phyloP scores from a whole-genome alignment of 2,329 filamentous ascomycete genomes.

The Reticulascus tulasneorum region DNA sequence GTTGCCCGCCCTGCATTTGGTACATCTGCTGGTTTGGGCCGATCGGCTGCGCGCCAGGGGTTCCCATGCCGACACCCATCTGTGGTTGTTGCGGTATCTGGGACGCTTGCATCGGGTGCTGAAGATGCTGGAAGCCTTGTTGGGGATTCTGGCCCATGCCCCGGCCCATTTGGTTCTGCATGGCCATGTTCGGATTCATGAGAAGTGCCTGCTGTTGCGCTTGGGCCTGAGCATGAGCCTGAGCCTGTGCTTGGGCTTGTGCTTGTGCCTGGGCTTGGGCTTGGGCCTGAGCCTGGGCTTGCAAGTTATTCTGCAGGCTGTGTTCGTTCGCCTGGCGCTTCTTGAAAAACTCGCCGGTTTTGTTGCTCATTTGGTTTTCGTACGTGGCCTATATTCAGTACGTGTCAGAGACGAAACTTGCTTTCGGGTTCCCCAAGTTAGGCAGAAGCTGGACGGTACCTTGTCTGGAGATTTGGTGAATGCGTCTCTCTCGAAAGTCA shows the following conservation, averaged over 20 bases:
- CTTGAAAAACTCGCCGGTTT: constrained; percentile 44
- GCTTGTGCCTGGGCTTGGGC: constrained; percentile 35
- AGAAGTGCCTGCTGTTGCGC: constrained; percentile 40
- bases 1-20: constrained; percentile 31
- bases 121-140: constrained; percentile 54
- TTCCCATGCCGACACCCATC: constrained; percentile 38
- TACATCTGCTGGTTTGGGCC: constrained; percentile 35
- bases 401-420: not conserved
- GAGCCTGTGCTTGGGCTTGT: too few relatives aligned
- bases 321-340: constrained; percentile 48
- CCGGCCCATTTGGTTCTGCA: constrained; percentile 49
- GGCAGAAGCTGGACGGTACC: constrained; percentile 29
- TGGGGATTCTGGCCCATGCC: constrained; percentile 46
- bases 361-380: constrained; percentile 42
- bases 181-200: constrained; percentile 43
- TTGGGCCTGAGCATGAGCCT: constrained; percentile 33
- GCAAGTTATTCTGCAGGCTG: constrained; percentile 46
- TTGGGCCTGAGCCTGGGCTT: constrained; percentile 35
- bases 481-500: constrained; percentile 44
- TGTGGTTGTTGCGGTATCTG: constrained; percentile 45
- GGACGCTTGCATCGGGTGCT: constrained; percentile 54
- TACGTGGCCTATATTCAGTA: constrained; percentile 42
- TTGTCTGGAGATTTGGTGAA: constrained; percentile 44
- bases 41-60: constrained; percentile 30
- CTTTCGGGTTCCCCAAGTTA: constrained; percentile 14